A percentile compares a stretch with the other conserved stretches of the same genome.
Conservation (phyloP, 148 eudicot genomes). For the Cornus florida region DNA sequence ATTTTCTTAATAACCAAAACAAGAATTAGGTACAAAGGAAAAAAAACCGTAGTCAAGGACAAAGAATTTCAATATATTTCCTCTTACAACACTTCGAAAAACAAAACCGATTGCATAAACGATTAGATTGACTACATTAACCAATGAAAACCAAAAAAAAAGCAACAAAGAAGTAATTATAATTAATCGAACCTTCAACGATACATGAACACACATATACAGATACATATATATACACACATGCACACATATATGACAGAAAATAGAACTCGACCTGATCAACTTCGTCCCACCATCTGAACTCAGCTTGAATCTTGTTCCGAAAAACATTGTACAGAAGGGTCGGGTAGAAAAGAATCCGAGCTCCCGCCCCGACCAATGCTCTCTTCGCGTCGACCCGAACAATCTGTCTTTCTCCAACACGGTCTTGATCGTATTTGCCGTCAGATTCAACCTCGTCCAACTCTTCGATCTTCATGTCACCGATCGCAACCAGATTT, state of each 20-base stretch:
- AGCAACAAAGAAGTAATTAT: not conserved
- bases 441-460: conserved; percentile 18
- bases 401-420: conserved; percentile 16
- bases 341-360: conserved; percentile 81
- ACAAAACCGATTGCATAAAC: not conserved
- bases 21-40: not conserved
- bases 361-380: conserved; percentile 77
- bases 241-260: not conserved
- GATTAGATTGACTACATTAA: not conserved
- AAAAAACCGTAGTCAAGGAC: not conserved
- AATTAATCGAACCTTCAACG: not conserved
- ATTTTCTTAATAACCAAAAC: not conserved
- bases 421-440: not conserved
- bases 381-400: conserved; percentile 57
- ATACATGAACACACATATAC: not conserved
- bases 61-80: not conserved
- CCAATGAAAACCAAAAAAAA: not conserved
- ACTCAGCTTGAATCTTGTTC: conserved; percentile 65
- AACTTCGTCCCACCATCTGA: conserved; percentile 89
- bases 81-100: not conserved
- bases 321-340: conserved; percentile 73
- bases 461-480: conserved; percentile 40
- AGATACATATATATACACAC: not conserved
- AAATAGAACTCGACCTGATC: conserved; percentile 52
- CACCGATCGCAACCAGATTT: conserved; percentile 27